phyloP scores from a whole-genome alignment of 225 moss, liverwort and hornwort species.

The Physcomitrellopsis africana region DNA sequence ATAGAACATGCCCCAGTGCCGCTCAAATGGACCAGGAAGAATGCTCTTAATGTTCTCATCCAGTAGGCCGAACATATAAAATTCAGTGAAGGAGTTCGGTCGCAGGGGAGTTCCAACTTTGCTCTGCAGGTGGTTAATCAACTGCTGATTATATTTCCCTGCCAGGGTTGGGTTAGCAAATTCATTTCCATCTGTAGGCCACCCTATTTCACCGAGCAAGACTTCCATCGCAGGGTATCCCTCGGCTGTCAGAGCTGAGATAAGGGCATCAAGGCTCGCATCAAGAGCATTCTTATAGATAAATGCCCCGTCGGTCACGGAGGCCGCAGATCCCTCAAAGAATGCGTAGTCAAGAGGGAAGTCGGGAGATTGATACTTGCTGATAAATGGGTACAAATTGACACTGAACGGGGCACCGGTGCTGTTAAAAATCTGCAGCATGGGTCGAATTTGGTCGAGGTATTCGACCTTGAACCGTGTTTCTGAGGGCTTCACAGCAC shows the following conservation, averaged over 20 bases:
- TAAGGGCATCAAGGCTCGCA: conserved; percentile 75
- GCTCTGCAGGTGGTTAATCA: conserved; percentile 54
- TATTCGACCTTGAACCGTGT: conserved; percentile 70
- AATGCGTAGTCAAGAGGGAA: conserved; percentile 88
- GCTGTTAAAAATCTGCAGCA: conserved; percentile 61
- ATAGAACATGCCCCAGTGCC: conserved; percentile 57
- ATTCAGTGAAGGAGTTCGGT: conserved; percentile 39
- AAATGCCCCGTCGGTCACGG: conserved; percentile 37
- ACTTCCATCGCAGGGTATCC: conserved; percentile 78
- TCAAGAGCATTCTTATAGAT: conserved; percentile 79
- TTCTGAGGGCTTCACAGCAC: conserved; percentile 50
- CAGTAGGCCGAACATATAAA: conserved; percentile 53
- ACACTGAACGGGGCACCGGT: conserved; percentile 73
- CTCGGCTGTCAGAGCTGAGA: conserved; percentile 51
- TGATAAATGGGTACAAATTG: conserved; percentile 91
- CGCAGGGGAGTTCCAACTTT: conserved; percentile 50
- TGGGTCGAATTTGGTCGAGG: conserved; percentile 52
- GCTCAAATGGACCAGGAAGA: conserved; percentile 57
- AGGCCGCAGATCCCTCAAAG: conserved; percentile 45
- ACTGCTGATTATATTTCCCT: conserved; percentile 45
- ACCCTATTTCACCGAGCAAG: conserved; percentile 63
- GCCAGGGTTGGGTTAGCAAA: conserved; percentile 40
- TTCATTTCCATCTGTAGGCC: conserved; percentile 50
- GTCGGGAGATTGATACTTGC: conserved; percentile 59
- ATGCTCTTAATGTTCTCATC: conserved; percentile 62